Base-by-base conservation (phyloP, 768 basidiomycete species). In the Suillus discolor region DNA sequence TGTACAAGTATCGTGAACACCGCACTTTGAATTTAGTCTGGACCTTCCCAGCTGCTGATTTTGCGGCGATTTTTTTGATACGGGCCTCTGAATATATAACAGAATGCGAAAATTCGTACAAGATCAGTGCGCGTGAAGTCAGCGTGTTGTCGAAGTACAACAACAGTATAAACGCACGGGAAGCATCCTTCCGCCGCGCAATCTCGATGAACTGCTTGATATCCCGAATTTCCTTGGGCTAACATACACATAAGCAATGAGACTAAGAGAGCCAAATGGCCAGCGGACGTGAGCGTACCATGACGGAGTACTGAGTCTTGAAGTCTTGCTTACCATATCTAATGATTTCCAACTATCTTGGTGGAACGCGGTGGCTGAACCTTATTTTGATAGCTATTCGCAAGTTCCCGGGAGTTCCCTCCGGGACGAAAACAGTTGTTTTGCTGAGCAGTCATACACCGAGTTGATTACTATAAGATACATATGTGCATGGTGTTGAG, bases 201-300 rank as follows among this genome's bases (percentile, higher is more conserved):
- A 97, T 94, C 83, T 95, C 91, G 80, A 99, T 93, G 85, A 99
- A 98, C 81, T 93, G 86, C 85, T 99, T 99, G 87, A 99, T 98
- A 81, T 99, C 96, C 73, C 87, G 85, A 84, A 99, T 90, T 89
- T 98, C 93, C 84, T 97, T 96, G 67, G 97, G 96, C 97, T 98
- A 74, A 3, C 5, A 31, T 8, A 31, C 12, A 62, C 42, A 42
- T 65, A 59, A 49, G 20, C 13, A 44, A 62, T 75, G 45, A 69
- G 44, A 7, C 20, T 25, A 6, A 28, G 5, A 18, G 41, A 18
- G 20, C 16, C 8, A 49, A 1, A 28, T 60, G 12, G 34, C 20
- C n/a, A 25, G 39, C 18, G 36, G 12, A 47, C 42, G 44, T n/a
- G 23, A 20, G 36, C 72, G n/a, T 60, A 77, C 75, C 75, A 77